These are phyloP conservation scores for Hypoxylon sp. DNA, from an alignment of 2,329 filamentous ascomycete genomes.

Conservation along the genomic window DNA sequence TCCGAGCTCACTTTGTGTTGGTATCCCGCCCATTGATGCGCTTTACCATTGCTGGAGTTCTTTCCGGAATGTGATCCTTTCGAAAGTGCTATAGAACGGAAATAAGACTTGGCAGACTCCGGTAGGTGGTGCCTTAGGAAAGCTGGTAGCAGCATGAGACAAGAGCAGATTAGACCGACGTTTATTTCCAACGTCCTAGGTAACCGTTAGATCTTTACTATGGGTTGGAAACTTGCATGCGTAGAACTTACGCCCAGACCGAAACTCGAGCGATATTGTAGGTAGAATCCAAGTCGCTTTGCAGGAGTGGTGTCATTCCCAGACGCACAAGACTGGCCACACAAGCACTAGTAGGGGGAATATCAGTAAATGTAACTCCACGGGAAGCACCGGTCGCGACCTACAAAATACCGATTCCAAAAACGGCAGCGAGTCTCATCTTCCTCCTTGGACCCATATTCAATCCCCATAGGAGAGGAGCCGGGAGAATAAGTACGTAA, in stretches of 20 bases:
- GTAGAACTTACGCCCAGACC: constrained; percentile 22
- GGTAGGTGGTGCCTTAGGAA: constrained; percentile 28
- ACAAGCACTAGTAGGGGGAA: constrained; percentile 5
- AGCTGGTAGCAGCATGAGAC: constrained; percentile 25
- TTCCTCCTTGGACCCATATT: constrained; percentile 15
- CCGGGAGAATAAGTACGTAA: constrained; percentile 24
- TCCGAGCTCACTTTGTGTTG: constrained; percentile 22
- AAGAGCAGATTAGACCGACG: constrained; percentile 28
- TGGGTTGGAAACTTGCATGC: not conserved
- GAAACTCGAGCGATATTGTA: constrained; percentile 24
- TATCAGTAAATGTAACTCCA: not conserved
- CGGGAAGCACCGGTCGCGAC: not conserved
- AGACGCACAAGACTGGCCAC: constrained; percentile 22
- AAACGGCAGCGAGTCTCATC: constrained; percentile 21
- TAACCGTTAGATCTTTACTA: not conserved
- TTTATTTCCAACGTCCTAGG: constrained; percentile 25
- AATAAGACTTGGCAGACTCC: constrained; percentile 22
- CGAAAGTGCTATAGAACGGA: constrained; percentile 11
- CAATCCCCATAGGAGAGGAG: constrained; percentile 19
- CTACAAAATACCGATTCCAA: constrained; percentile 26
- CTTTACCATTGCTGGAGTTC: not conserved
- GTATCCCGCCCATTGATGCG: constrained; percentile 17
- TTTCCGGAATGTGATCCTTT: constrained; percentile 3
- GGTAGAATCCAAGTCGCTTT: constrained; percentile 19
- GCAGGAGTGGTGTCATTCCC: constrained; percentile 25